Base-by-base conservation (phyloP, 2,329 filamentous ascomycete species). In the Sporothrix brasiliensis region DNA sequence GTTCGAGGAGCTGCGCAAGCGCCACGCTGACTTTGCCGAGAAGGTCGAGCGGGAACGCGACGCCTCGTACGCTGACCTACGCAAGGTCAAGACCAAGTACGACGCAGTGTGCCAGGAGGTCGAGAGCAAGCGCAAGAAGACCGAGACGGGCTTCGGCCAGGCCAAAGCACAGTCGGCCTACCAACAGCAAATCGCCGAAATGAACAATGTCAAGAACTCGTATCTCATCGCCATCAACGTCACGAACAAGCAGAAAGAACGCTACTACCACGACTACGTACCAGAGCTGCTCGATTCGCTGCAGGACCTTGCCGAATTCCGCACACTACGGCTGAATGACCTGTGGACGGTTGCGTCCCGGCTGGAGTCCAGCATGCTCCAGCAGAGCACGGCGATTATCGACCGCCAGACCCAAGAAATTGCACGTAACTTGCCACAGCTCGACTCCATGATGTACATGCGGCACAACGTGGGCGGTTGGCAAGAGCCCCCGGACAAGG, bases 121-220 rank as follows among this genome's bases (percentile, higher is more conserved):
- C 34, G 95, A 99, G 83, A 92, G 89, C 75, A 90, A 91, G 79
- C 91, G 95, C 77, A 98, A 97, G 83, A 99, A 99, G 85, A 89
- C 91, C 67, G 95, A 99, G 77, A 91, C 91, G 61, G 89, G 93
- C n/a, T 96, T 95, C 77, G 94, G 98, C 79, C 97, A 97, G 82
- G 83, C 88, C 73, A 99, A 97, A 82, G 93, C 94, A 9, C 92
- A 97, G 78, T 91, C 88, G 78, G 89, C 92, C 50, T 99, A 97
- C 80, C 92, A 97, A 77, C 93, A 97, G 78, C 94, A 98, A 80
- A 85, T 96, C 72, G 82, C 90, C 72, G 95, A 99, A 75, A 98
- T 98, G 95, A 92, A 95, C 81, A 99, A 99, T 78, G 87, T 91
- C 79, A 99, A 99, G 84, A 99, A 99, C 79, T 93, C 92, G n/a